Conservation (phyloP, 75 land plant genomes). For the Cryptomeria japonica region DNA sequence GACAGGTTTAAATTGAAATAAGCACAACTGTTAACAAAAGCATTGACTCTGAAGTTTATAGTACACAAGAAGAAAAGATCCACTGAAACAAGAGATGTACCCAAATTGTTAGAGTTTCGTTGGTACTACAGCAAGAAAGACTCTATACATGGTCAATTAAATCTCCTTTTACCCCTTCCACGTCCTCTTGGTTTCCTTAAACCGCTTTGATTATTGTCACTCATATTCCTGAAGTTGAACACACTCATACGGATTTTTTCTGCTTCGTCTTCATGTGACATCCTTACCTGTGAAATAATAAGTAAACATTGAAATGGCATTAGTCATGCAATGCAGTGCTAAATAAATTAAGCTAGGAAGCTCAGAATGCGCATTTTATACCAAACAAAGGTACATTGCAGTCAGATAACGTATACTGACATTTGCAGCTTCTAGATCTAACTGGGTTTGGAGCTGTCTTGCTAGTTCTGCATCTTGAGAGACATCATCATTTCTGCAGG, state of each 20-base stretch:
- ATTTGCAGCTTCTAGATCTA: conserved; percentile 64
- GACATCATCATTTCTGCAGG: conserved; percentile 9
- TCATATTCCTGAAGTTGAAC: conserved; percentile 64
- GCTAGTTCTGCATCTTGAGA: conserved; percentile 79
- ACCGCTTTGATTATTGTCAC: conserved; percentile 26
- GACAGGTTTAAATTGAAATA: background rate
- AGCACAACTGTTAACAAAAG: background rate
- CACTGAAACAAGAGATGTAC: background rate
- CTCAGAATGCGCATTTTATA: background rate
- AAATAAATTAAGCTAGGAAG: background rate
- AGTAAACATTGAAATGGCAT: background rate
- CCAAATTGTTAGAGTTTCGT: background rate
- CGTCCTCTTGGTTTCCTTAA: conserved; percentile 48
- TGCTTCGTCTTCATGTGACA: conserved; percentile 37
- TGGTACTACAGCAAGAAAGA: background rate
- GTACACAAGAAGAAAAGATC: background rate
- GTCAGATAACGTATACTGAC: conserved; percentile 13
- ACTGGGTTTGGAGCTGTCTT: conserved; percentile 69
- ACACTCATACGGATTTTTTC: conserved; percentile 69
- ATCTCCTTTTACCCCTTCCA: conserved; percentile 42
- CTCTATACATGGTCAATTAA: conserved; percentile 12
- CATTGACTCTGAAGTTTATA: background rate
- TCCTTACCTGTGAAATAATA: conserved; percentile 31
- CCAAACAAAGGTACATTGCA: background rate
- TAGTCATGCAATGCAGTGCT: background rate